Evolutionary conservation across 2,329 filamentous ascomycete genomes (phyloP).

Genomic region (Talaromyces funiculosus): DNA sequence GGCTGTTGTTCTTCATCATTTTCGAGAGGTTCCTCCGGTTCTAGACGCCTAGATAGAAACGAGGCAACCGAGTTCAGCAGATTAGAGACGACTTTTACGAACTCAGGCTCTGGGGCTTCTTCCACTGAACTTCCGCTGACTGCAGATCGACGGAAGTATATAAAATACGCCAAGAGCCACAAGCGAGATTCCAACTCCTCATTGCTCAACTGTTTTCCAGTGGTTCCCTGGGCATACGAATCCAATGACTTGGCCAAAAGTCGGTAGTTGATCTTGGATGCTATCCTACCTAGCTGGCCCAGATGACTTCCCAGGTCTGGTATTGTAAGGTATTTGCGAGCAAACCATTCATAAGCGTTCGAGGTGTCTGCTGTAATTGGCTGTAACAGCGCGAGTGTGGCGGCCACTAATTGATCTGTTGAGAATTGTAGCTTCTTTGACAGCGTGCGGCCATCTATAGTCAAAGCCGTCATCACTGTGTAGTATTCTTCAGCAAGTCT

Average conservation of each 20-base stretch:
- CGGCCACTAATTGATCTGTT: constrained; percentile 25
- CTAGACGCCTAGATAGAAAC: constrained; percentile 48
- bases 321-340: constrained; percentile 42
- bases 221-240: constrained; percentile 23
- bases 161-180: constrained; percentile 56
- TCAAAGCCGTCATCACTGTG: constrained; percentile 34
- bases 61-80: constrained; percentile 53
- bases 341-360: constrained; percentile 43
- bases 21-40: constrained; percentile 32
- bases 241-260: constrained; percentile 38
- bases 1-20: constrained; percentile 22
- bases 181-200: constrained; percentile 41
- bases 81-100: constrained; percentile 51
- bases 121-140: constrained; percentile 32
- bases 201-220: constrained; percentile 21
- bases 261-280: constrained; percentile 48
- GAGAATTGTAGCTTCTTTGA: constrained; percentile 20
- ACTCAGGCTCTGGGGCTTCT: constrained; percentile 47
- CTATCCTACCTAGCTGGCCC: constrained; percentile 38
- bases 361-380: constrained; percentile 40
- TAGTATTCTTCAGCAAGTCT: constrained; percentile 35
- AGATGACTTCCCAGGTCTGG: constrained; percentile 35
- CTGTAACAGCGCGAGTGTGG: constrained; percentile 38
- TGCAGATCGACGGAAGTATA: constrained; percentile 52
- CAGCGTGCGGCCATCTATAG: constrained; percentile 21